A percentile compares a stretch with the other conserved stretches of the same genome.
phyloP scores from a whole-genome alignment of 805 yeast genomes.

The Schwanniomyces occidentalis region DNA sequence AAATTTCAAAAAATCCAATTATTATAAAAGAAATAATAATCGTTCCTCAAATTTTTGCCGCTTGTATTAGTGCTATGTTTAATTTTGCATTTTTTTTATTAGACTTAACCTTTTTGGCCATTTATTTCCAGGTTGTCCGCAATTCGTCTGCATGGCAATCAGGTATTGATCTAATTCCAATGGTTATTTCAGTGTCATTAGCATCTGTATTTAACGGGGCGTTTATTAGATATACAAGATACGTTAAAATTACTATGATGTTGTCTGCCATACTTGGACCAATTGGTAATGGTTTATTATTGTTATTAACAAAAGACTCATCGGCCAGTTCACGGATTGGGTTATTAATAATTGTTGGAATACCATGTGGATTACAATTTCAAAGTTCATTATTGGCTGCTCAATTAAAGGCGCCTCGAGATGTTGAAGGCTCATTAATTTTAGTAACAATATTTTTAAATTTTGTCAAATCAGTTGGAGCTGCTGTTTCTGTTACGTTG shows the following conservation, averaged over 20 bases:
- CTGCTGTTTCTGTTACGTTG: constrained; percentile 30
- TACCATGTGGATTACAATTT: constrained; percentile 37
- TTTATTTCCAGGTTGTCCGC: constrained; percentile 41
- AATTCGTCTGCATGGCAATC: constrained; percentile 35
- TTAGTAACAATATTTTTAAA: constrained; percentile 34
- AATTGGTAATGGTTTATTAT: constrained; percentile 35
- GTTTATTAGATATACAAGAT: constrained; percentile 27
- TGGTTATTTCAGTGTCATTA: constrained; percentile 33
- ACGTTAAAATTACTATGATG: constrained; percentile 33
- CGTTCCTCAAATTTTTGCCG: constrained; percentile 35
- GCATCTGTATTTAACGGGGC: constrained; percentile 32
- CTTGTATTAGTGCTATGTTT: constrained; percentile 36
- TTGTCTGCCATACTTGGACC: constrained; percentile 31
- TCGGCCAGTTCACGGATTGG: constrained; percentile 28
- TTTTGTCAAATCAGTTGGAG: constrained; percentile 32
- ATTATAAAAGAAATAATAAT: constrained; percentile 43
- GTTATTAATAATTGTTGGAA: constrained; percentile 31
- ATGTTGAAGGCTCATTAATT: constrained; percentile 37
- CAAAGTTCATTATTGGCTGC: constrained; percentile 37
- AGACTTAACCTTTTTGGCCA: constrained; percentile 30
- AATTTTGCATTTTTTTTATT: constrained; percentile 43
- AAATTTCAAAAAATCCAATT: constrained; percentile 46
- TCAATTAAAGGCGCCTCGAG: constrained; percentile 37
- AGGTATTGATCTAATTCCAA: constrained; percentile 38
- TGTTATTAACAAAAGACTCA: constrained; percentile 24